phyloP scores from a whole-genome alignment of 2,329 filamentous ascomycete species.

The Venturia oleaginea region DNA sequence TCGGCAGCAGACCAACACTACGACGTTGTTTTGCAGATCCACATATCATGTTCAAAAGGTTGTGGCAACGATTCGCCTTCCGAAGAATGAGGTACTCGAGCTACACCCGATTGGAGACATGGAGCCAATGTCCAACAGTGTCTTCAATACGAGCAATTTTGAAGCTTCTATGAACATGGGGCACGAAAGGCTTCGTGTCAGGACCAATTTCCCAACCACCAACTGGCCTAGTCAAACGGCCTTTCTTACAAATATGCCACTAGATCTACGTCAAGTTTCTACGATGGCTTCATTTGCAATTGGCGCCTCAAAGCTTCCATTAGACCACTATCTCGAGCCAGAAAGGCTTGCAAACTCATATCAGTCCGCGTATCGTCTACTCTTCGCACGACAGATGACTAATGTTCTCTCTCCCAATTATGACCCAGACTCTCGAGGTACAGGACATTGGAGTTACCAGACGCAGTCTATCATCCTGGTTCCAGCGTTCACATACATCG shows the following conservation, averaged over 20 bases:
- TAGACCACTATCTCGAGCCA: constrained; percentile 28
- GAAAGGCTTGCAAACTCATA: constrained; percentile 26
- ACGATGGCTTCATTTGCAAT: constrained; percentile 34
- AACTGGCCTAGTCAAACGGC: constrained; percentile 19
- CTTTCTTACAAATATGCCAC: constrained; percentile 17
- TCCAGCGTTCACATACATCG: constrained; percentile 29
- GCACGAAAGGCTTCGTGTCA: constrained; percentile 1
- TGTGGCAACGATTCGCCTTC: constrained; percentile 29
- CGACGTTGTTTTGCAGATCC: constrained; percentile 35
- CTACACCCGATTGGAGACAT: constrained; percentile 19
- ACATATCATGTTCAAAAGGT: constrained; percentile 40
- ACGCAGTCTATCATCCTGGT: constrained; percentile 30
- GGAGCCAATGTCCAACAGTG: constrained; percentile 17
- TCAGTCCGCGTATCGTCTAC: constrained; percentile 32
- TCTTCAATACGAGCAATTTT: constrained; percentile 33
- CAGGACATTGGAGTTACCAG: constrained; percentile 18
- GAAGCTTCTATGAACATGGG: constrained; percentile 28
- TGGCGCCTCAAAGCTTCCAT: constrained; percentile 19
- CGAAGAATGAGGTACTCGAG: constrained; percentile 18
- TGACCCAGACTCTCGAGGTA: constrained; percentile 5
- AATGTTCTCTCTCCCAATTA: constrained; percentile 22
- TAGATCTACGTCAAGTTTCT: constrained; percentile 20
- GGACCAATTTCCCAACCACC: constrained; percentile 18
- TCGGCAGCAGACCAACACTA: constrained; percentile 19
- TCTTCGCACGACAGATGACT: constrained; percentile 31